Conservation (phyloP, 2,329 filamentous ascomycete genomes). For the Paecilomyces variotii region DNA sequence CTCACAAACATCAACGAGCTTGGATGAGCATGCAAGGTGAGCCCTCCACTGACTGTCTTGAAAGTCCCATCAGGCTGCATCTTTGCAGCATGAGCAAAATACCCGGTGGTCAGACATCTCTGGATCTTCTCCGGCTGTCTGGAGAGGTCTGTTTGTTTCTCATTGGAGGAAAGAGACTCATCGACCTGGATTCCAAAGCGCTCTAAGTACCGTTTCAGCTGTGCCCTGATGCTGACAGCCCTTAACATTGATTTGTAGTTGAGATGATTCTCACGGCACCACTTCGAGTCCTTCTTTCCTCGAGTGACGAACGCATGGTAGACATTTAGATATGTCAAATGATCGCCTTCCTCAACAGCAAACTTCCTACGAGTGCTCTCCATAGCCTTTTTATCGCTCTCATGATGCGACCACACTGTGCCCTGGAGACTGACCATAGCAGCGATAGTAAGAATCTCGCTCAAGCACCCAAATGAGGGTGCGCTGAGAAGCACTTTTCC, state of each 20-base stretch:
- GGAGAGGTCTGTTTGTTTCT: slow-evolving; percentile 23
- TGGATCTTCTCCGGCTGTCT: slow-evolving; percentile 65
- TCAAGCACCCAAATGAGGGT: slow-evolving; percentile 65
- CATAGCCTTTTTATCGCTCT: slow-evolving; percentile 65
- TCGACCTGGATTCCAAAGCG: slow-evolving; percentile 67
- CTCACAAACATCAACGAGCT: slow-evolving; percentile 79
- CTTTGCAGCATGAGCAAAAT: slow-evolving; percentile 84
- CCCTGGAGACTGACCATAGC: slow-evolving; percentile 88
- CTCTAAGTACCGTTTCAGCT: slow-evolving; percentile 80
- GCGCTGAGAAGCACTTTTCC: slow-evolving; percentile 76
- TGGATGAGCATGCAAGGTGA: slow-evolving; percentile 77
- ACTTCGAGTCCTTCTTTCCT: slow-evolving; percentile 73
- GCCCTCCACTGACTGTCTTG: slow-evolving; percentile 71
- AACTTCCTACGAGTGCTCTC: slow-evolving; percentile 73
- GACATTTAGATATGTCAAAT: slow-evolving; percentile 86
- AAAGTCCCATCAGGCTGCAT: slow-evolving; percentile 94
- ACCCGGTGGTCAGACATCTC: slow-evolving; percentile 78
- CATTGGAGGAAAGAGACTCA: slow-evolving; percentile 44
- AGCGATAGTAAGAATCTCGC: slow-evolving; percentile 82
- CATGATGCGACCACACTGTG: slow-evolving; percentile 72
- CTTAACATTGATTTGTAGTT: slow-evolving; percentile 79
- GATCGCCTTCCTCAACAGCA: slow-evolving; percentile 87
- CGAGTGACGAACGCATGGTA: slow-evolving; percentile 80
- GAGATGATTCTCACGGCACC: slow-evolving; percentile 78
- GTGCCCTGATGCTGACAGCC: slow-evolving; percentile 77